These are phyloP conservation scores for Trypanosomatidae sp. DNA, from an alignment of 208 protist genomes.

Conservation along the genomic window DNA sequence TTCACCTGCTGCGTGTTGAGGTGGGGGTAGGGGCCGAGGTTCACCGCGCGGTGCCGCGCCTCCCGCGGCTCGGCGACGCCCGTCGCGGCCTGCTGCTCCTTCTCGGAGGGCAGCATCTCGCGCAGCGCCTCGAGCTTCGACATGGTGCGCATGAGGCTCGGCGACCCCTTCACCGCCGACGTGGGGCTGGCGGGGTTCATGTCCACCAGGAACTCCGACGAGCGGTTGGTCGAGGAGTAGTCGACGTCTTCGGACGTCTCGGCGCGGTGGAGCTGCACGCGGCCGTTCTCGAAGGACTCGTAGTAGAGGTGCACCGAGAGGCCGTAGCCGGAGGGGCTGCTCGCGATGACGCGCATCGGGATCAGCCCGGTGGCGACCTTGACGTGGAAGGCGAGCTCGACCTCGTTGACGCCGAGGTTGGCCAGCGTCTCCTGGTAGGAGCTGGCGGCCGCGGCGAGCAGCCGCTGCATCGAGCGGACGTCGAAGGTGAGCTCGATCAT, in stretches of 20 bases:
- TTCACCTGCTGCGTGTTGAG: conserved; percentile 64
- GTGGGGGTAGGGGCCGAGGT: conserved; percentile 74
- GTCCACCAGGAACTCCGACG: conserved; percentile 41
- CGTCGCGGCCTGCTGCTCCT: too few species aligned
- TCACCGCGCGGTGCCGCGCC: conserved; percentile 4
- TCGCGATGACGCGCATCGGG: conserved; percentile 85
- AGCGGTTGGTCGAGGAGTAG: conserved; percentile 24
- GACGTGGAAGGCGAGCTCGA: too few species aligned
- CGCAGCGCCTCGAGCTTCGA: conserved; percentile 38
- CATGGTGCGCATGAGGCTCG: conserved; percentile 22
- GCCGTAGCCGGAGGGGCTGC: conserved; percentile 74
- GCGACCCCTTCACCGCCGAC: background rate
- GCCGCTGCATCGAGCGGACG: too few species aligned
- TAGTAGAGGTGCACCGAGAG: conserved; percentile 83
- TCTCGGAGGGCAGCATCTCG: conserved; percentile 34
- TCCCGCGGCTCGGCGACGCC: conserved; percentile 25
- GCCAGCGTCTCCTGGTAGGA: too few species aligned
- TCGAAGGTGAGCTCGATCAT: conserved; percentile 87
- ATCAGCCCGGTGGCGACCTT: conserved; percentile 53
- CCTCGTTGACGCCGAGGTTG: too few species aligned
- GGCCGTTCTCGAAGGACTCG: conserved; percentile 70
- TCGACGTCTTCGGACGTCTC: conserved; percentile 74
- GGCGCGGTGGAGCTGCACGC: conserved; percentile 54
- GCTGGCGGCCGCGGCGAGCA: conserved; percentile 33
- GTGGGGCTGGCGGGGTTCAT: conserved; percentile 19